Percentiles rank a stretch among this genome's conserved stretches.
phyloP scores from a whole-genome alignment of 2,329 filamentous ascomycete species.

The Mycosphaerella arachidis region DNA sequence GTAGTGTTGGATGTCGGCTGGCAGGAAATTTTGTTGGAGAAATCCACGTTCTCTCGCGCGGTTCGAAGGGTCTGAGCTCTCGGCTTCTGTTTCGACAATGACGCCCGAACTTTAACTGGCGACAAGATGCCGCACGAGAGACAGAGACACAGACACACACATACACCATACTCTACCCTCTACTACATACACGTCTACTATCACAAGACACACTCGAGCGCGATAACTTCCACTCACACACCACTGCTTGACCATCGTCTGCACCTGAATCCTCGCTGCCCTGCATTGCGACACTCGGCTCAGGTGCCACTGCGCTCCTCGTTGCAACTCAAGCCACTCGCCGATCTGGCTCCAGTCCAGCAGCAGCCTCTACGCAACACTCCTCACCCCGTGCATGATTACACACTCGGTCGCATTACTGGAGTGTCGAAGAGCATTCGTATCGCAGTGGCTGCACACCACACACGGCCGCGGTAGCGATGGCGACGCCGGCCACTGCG shows the following conservation, averaged over 20 bases:
- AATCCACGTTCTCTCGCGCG: not conserved
- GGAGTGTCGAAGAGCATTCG: constrained; percentile 1
- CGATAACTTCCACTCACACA: not conserved
- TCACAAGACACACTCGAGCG: not conserved
- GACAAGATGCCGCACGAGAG: no score
- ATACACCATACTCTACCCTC: no score
- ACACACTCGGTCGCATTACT: not conserved
- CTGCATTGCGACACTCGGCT: no score
- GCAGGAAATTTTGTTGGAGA: not conserved
- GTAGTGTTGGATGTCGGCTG: not conserved
- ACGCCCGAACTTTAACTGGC: no score
- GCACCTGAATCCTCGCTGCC: not conserved
- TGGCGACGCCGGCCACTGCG: constrained; percentile 23
- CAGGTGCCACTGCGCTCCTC: not conserved
- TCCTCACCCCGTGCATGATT: not conserved
- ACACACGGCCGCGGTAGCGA: constrained; percentile 1
- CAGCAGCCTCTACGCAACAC: not conserved
- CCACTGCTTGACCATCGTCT: not conserved
- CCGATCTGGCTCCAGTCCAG: not conserved
- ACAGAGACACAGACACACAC: no score
- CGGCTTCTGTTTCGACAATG: no score
- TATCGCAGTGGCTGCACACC: not conserved
- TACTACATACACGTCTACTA: not conserved
- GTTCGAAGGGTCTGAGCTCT: no score
- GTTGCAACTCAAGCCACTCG: not conserved